phyloP scores from a whole-genome alignment of 352 stramenopile genomes.

The Phytophthora vignae region DNA sequence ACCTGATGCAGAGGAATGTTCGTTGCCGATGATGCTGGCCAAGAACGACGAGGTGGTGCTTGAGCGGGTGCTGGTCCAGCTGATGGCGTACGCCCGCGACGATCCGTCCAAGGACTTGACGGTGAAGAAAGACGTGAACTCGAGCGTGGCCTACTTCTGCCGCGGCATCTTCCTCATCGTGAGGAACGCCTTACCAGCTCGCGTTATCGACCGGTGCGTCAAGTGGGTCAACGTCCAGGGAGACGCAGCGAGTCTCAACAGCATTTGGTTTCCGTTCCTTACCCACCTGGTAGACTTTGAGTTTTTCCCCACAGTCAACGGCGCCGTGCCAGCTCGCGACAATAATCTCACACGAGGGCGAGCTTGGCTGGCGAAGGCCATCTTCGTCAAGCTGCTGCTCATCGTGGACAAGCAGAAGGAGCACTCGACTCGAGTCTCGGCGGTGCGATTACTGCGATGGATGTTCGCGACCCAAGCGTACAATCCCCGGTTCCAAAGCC shows the following conservation, averaged over 20 bases:
- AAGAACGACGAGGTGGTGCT: conserved; percentile 52
- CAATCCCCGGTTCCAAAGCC: conserved; percentile 53
- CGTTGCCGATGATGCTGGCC: conserved; percentile 22
- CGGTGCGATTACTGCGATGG: conserved; percentile 57
- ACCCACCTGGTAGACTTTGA: conserved; percentile 75
- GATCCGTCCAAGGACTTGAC: conserved; percentile 50
- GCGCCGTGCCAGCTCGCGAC: conserved; percentile 13
- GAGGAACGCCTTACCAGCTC: conserved; percentile 51
- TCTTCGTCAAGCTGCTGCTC: conserved; percentile 61
- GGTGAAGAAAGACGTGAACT: conserved; percentile 75
- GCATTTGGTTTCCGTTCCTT: conserved; percentile 77
- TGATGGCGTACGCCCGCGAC: conserved; percentile 47
- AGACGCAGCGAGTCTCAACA: conserved; percentile 64
- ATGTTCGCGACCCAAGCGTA: conserved; percentile 74
- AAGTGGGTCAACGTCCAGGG: conserved; percentile 47
- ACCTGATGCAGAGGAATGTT: neutral
- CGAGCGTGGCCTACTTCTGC: conserved; percentile 64
- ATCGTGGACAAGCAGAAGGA: conserved; percentile 70
- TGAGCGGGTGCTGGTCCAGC: conserved; percentile 51
- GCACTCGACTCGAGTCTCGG: conserved; percentile 62
- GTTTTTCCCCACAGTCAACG: conserved; percentile 73
- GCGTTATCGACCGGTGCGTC: conserved; percentile 54
- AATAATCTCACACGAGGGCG: conserved; percentile 13
- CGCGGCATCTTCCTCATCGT: conserved; percentile 64
- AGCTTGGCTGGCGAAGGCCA: conserved; percentile 64